phyloP scores from a whole-genome alignment of 495 filamentous ascomycete genomes.

The Annulohypoxylon bovei region DNA sequence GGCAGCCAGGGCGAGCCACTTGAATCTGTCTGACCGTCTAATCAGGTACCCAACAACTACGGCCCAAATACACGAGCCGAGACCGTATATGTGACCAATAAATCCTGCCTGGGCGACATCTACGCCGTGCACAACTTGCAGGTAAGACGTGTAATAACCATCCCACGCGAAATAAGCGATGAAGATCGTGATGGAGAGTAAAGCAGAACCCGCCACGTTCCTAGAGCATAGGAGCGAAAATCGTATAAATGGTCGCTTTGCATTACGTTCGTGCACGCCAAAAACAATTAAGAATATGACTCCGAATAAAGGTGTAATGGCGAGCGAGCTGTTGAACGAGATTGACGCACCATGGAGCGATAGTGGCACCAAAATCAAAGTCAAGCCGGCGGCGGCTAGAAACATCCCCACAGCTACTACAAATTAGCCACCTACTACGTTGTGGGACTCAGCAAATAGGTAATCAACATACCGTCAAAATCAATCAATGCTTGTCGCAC shows the following conservation, averaged over 20 bases:
- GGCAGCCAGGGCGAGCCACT: constrained; percentile 70
- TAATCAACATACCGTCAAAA: constrained; percentile 62
- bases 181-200: constrained; percentile 64
- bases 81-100: constrained; percentile 72
- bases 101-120: constrained; percentile 67
- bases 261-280: constrained; percentile 65
- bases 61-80: constrained; percentile 72
- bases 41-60: constrained; percentile 67
- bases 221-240: constrained; percentile 69
- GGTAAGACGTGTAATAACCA: constrained; percentile 71
- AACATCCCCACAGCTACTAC: constrained; percentile 60
- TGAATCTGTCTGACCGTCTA: constrained; percentile 65
- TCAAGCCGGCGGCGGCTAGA: constrained; percentile 65
- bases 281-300: constrained; percentile 66
- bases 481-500: constrained; percentile 66
- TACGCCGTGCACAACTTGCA: constrained; percentile 76
- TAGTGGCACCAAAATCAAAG: constrained; percentile 73
- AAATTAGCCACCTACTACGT: constrained; percentile 27
- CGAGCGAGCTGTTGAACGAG: constrained; percentile 57
- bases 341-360: constrained; percentile 58
- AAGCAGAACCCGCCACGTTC: constrained; percentile 71
- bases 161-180: constrained; percentile 76
- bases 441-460: background rate
- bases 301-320: constrained; percentile 65
- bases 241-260: constrained; percentile 67